phyloP scores from a whole-genome alignment of 2,329 filamentous ascomycete genomes.

The Hymenoscyphus fraxineus region DNA sequence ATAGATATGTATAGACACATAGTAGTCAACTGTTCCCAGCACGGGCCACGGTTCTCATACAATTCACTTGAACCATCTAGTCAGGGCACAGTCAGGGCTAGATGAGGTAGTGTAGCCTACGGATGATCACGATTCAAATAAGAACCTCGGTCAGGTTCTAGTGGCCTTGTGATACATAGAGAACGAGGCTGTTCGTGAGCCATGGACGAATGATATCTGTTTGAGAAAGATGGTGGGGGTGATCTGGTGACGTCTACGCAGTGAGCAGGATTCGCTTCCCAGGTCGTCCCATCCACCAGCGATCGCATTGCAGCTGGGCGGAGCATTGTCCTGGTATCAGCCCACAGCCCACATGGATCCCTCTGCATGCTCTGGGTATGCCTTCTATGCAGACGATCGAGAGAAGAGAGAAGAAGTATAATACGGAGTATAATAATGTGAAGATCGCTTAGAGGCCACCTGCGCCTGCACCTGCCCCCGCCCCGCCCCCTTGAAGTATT shows the following conservation, averaged over 20 bases:
- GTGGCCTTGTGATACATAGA: constrained; percentile 3
- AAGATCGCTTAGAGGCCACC: not conserved
- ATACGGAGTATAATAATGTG: not conserved
- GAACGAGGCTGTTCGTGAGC: not conserved
- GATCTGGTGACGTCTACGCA: not conserved
- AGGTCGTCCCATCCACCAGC: not conserved
- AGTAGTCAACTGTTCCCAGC: not conserved
- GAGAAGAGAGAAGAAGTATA: not conserved
- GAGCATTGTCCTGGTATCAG: not conserved
- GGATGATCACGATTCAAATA: constrained; percentile 3
- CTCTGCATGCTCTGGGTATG: not conserved
- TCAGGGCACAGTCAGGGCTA: not conserved
- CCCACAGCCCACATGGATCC: not conserved
- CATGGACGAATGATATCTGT: not conserved
- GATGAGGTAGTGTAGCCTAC: not conserved
- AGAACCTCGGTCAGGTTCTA: constrained; percentile 1
- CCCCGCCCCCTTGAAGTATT: too few relatives aligned
- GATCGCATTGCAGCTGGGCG: not conserved
- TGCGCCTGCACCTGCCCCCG: not conserved
- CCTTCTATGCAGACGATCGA: not conserved
- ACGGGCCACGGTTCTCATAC: not conserved
- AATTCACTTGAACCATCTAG: not conserved
- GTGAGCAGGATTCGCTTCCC: not conserved
- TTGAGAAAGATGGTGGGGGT: not conserved
- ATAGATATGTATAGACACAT: not conserved